A percentile compares a stretch with the other conserved stretches of the same genome.
Conservation (phyloP, 208 protist genomes). For the Angomonas ambiguus region DNA sequence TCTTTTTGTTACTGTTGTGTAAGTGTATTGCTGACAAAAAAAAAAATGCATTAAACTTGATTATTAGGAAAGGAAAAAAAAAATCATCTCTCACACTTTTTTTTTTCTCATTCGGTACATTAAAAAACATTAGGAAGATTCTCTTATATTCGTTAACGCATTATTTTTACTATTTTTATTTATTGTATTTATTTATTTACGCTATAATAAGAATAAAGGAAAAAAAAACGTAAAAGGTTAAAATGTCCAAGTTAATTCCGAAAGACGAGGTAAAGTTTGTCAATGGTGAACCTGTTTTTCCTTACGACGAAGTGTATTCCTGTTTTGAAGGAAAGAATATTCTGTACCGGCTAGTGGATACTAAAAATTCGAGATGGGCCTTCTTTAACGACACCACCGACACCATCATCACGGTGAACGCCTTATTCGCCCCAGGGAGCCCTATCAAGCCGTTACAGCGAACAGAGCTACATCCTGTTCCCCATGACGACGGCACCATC, state of each 20-base stretch:
- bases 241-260: conserved; percentile 11
- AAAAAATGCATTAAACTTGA: too few relatives aligned
- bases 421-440: conserved; percentile 27
- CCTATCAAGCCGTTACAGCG: conserved; percentile 39
- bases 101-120: too few relatives aligned
- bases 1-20: too few relatives aligned
- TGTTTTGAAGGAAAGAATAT: conserved; percentile 51
- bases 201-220: background rate
- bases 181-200: background rate
- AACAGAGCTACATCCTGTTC: conserved; percentile 9
- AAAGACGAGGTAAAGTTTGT: conserved; percentile 17
- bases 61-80: too few relatives aligned
- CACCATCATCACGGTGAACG: conserved; percentile 30
- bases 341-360: conserved; percentile 45
- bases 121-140: too few relatives aligned
- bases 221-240: background rate
- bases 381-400: conserved; percentile 60
- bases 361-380: conserved; percentile 26
- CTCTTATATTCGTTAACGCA: too few relatives aligned
- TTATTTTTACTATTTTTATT: too few relatives aligned
- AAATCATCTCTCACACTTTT: too few relatives aligned
- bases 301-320: conserved; percentile 29
- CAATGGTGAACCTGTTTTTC: conserved; percentile 16
- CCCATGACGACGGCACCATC: background rate
- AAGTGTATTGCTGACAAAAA: too few relatives aligned